Conservation (phyloP, 495 filamentous ascomycete genomes). For the Penicillium pancosmium region DNA sequence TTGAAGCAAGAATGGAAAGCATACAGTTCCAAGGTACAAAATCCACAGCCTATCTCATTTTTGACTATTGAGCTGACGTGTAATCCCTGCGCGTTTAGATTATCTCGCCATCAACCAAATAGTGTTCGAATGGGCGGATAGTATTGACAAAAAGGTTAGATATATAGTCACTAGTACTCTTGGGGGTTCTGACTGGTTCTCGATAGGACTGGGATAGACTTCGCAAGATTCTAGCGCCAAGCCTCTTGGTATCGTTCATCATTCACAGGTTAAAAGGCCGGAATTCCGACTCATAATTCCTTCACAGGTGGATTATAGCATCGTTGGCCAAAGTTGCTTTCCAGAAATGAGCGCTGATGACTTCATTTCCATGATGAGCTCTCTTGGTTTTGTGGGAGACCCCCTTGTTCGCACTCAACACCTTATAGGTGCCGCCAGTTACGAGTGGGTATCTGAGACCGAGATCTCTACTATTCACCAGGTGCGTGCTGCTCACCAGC, state of each 20-base stretch:
- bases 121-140: constrained; percentile 18
- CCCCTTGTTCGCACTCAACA: constrained; percentile 37
- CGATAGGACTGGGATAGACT: constrained; percentile 63
- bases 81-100: not conserved
- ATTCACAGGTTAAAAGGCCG: not conserved
- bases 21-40: constrained; percentile 1
- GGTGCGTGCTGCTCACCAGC: constrained; percentile 40
- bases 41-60: not conserved
- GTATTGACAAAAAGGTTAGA: constrained; percentile 13
- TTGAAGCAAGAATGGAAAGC: not conserved
- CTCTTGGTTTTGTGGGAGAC: constrained; percentile 30
- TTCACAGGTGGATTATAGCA: constrained; percentile 36
- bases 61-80: not conserved
- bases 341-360: constrained; percentile 28
- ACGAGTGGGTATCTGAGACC: constrained; percentile 27
- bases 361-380: constrained; percentile 31
- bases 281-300: not conserved
- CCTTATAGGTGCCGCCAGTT: constrained; percentile 35
- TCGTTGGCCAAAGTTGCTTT: constrained; percentile 27
- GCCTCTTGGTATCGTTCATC: constrained; percentile 51
- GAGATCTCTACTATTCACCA: constrained; percentile 31
- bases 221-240: constrained; percentile 65
- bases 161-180: not conserved
- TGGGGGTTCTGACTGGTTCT: not conserved
- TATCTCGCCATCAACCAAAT: constrained; percentile 3